These are phyloP conservation scores for Triticum timopheevii DNA, from an alignment of 176 grass and related monocot species.

Conservation along the genomic window DNA sequence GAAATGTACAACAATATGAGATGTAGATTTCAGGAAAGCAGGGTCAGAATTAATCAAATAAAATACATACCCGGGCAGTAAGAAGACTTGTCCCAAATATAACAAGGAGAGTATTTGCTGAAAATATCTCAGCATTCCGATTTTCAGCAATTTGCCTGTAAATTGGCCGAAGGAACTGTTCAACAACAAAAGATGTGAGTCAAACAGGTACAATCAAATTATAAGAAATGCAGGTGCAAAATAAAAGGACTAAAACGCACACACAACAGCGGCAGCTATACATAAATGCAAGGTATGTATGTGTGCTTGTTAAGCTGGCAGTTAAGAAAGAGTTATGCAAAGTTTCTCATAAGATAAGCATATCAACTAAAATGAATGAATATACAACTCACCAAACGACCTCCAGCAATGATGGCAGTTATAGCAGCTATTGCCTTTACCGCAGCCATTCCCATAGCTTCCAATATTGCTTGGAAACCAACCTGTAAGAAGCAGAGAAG, in stretches of 20 bases:
- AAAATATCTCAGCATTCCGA: slow-evolving; percentile 98
- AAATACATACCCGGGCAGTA: slow-evolving; percentile 76
- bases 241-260: not conserved
- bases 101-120: slow-evolving; percentile 98
- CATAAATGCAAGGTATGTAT: not conserved
- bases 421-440: slow-evolving; percentile 97
- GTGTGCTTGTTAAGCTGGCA: not conserved
- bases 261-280: not conserved
- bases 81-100: slow-evolving; percentile 99
- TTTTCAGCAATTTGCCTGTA: slow-evolving; percentile 99
- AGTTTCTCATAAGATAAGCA: not conserved
- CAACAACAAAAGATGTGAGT: slow-evolving; percentile 25
- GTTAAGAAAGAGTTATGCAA: not conserved
- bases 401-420: slow-evolving; percentile 94
- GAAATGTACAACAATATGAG: slow-evolving; percentile 29
- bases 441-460: slow-evolving; percentile 97
- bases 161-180: slow-evolving; percentile 92
- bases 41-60: slow-evolving; percentile 15
- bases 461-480: slow-evolving; percentile 98
- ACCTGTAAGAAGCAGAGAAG: slow-evolving; percentile 48
- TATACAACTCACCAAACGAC: slow-evolving; percentile 74
- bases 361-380: slow-evolving; percentile 17
- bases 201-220: slow-evolving; percentile 20
- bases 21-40: slow-evolving; percentile 28
- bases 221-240: slow-evolving; percentile 29